A percentile compares a stretch with the other conserved stretches of the same genome.
Conservation (phyloP, 768 basidiomycete genomes). For the Rhizopogon sp. region DNA sequence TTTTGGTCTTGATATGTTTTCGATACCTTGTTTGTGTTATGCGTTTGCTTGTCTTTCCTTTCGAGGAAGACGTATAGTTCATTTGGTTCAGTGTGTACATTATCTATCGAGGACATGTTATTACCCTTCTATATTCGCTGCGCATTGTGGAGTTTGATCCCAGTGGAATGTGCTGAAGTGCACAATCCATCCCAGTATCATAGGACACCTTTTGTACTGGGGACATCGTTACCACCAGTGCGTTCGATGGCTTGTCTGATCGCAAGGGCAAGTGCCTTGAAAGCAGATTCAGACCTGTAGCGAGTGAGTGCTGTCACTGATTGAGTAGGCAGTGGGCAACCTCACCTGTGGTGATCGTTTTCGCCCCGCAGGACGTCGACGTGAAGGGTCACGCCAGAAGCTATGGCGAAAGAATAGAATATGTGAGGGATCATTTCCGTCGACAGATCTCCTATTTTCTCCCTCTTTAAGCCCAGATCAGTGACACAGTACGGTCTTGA, state of each 20-base stretch:
- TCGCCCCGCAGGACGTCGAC: conserved; percentile 91
- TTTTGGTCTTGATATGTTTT: conserved; percentile 57
- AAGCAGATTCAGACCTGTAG: conserved; percentile 88
- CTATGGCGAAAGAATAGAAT: conserved; percentile 97
- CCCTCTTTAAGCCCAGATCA: conserved; percentile 80
- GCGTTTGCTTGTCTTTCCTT: conserved; percentile 7
- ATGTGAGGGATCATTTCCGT: conserved; percentile 99
- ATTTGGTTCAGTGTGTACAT: conserved; percentile 1
- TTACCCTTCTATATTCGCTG: not conserved
- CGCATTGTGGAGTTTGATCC: not conserved
- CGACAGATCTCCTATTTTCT: conserved; percentile 92
- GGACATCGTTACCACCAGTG: conserved; percentile 87
- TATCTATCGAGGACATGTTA: conserved; percentile 1
- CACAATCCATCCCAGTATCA: conserved; percentile 20
- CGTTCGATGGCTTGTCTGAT: conserved; percentile 91
- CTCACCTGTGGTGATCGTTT: conserved; percentile 96
- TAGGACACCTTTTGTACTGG: conserved; percentile 95
- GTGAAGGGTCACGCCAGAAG: conserved; percentile 90
- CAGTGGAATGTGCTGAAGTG: not conserved
- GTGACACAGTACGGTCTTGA: conserved; percentile 95
- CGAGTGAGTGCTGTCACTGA: not conserved
- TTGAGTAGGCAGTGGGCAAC: not conserved
- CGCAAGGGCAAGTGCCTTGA: conserved; percentile 95
- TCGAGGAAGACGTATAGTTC: too few relatives aligned
- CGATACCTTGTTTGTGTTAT: not conserved